phyloP scores from a whole-genome alignment of 805 yeast genomes.

The Cyberlindnera nakhonratchasimensis region DNA sequence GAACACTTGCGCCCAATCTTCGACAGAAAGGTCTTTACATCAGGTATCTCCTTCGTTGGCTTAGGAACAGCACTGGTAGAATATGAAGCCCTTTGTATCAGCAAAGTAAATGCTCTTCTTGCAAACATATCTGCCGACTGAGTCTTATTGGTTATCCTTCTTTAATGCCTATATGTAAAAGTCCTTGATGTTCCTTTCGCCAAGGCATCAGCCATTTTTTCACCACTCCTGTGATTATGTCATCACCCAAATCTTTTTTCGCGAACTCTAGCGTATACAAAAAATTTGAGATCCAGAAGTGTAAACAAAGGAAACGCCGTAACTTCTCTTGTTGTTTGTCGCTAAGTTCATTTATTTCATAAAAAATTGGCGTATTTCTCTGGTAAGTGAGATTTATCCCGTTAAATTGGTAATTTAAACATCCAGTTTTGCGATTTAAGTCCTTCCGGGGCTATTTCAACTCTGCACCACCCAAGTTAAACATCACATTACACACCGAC shows the following conservation, averaged over 20 bases:
- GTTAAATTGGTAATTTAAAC: too few relatives aligned
- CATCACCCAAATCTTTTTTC: conserved; percentile 1
- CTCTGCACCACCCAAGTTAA: background rate
- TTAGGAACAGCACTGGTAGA: conserved; percentile 33
- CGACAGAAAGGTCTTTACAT: conserved; percentile 67
- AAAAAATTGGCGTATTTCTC: too few relatives aligned
- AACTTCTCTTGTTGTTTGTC: background rate
- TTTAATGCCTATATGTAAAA: too few relatives aligned
- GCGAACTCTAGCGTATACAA: conserved; percentile 2
- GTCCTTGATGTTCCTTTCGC: too few relatives aligned
- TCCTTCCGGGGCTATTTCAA: too few relatives aligned
- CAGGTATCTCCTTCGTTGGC: conserved; percentile 57
- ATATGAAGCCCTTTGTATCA: conserved; percentile 13
- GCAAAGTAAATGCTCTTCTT: conserved; percentile 11
- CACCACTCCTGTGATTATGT: background rate
- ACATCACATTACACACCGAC: too few relatives aligned
- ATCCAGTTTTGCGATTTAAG: too few relatives aligned
- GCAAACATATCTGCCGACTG: conserved; percentile 7
- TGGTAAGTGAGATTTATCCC: too few relatives aligned
- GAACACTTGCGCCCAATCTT: conserved; percentile 72
- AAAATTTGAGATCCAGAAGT: conserved; percentile 6
- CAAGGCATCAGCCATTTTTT: conserved; percentile 5
- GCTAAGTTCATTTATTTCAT: background rate
- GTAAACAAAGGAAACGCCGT: conserved; percentile 6
- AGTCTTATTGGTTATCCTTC: too few relatives aligned